phyloP scores from a whole-genome alignment of 108 stramenopile species.

The Fistulifera pelliculosa region DNA sequence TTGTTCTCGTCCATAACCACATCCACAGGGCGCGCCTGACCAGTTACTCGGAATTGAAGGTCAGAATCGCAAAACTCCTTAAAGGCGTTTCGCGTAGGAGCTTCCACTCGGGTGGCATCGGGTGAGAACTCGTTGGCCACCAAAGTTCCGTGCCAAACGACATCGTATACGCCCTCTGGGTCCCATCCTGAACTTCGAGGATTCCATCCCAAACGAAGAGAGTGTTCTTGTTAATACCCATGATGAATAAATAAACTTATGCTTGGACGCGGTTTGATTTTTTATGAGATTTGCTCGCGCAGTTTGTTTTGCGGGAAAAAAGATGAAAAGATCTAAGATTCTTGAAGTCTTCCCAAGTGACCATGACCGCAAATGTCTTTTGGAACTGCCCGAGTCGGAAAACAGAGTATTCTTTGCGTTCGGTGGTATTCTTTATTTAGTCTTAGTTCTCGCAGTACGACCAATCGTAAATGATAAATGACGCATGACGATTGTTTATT shows the following conservation, averaged over 20 bases:
- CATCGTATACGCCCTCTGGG: not conserved
- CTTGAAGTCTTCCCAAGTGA: too few species aligned
- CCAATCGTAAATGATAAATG: too few species aligned
- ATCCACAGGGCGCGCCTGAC: slow-evolving; percentile 1
- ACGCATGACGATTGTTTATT: too few species aligned
- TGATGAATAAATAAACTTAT: slow-evolving; percentile 3
- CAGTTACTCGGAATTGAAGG: not conserved
- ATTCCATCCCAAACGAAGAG: slow-evolving; percentile 7
- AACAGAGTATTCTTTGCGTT: too few species aligned
- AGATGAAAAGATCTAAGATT: too few species aligned
- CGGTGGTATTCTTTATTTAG: too few species aligned
- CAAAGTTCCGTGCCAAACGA: slow-evolving; percentile 6
- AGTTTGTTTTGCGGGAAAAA: too few species aligned
- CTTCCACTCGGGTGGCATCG: slow-evolving; percentile 2
- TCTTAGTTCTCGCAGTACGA: too few species aligned
- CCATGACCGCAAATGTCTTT: too few species aligned
- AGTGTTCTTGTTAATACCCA: slow-evolving; percentile 6
- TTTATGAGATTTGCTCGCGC: too few species aligned
- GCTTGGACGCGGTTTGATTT: too few species aligned
- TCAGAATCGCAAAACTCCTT: not conserved
- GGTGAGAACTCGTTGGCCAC: slow-evolving; percentile 1
- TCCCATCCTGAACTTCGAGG: not conserved
- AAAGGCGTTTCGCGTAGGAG: not conserved
- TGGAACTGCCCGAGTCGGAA: too few species aligned
- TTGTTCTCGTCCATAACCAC: not conserved